Base-by-base conservation (phyloP, 169 alveolate species). In the Cyclospora cayetanensis region DNA sequence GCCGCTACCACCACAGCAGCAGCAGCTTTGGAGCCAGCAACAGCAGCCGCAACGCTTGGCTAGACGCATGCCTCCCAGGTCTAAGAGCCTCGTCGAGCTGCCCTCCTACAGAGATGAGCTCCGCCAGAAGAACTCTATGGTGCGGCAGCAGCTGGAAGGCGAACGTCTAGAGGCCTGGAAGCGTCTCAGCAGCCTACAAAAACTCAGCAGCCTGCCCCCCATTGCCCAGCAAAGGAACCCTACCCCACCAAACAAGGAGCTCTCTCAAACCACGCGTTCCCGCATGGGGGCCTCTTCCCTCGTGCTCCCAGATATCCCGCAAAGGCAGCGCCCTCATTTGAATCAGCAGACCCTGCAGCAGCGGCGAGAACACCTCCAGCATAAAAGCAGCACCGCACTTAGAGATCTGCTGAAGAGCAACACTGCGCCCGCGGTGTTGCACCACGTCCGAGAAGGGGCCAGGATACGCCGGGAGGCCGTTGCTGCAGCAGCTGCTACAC, bases 351-450 rank as follows among this genome's bases (percentile, higher is more conserved):
- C 4, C 35, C 70, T 2, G 18, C 20, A 3, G 74, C 74, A 9
- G 74, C 74, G 31, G 74, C 74, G 31, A n/a, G n/a, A n/a, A n/a
- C n/a, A n/a, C n/a, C n/a, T n/a, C n/a, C n/a, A n/a, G n/a, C 83
- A 70, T 50, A 27, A 39, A 35, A 11, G 83, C 18, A 70, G 55
- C 9, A 35, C n/a, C 25, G 52, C 43, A 1, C 83, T 70, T 1
- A 35, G 15, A 35, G 83, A 70, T 0, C 55, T 70, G 55, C 83
- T 70, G 18, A 70, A 70, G 55, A 34, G 83, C 37, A 70, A 70
- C 83, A 70, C 83, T 12, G 83, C 83, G 53, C 83, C 83, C 31
- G 83, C 83, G 3, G 83, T 70, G 55, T 18, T 70, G 35, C 55
- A 37, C 83, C 83, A 2, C 37, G 25, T 39, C 1, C 53, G 35